Evolutionary conservation across 768 basidiomycete species (phyloP).

Genomic region (Lactarius evosmus): DNA sequence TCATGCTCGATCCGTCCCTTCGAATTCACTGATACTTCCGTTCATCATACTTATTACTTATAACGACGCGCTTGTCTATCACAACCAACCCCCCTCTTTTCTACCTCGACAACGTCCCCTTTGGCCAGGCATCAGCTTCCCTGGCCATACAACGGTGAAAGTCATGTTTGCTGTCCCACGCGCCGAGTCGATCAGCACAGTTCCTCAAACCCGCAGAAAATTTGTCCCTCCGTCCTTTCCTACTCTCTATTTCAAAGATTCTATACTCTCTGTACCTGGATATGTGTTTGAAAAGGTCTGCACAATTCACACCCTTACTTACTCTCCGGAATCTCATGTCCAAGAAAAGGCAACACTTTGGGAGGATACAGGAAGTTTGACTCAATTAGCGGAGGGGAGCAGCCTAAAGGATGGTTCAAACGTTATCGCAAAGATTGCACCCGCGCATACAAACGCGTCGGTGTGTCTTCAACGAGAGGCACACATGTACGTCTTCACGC

Average conservation of each 20-base stretch:
- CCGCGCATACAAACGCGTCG: conserved; percentile 67
- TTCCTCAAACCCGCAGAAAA: conserved; percentile 40
- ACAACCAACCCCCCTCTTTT: background rate
- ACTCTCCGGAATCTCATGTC: background rate
- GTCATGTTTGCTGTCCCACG: conserved; percentile 8
- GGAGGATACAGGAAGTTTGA: conserved; percentile 73
- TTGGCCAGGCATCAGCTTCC: background rate
- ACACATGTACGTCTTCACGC: conserved; percentile 48
- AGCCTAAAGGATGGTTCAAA: conserved; percentile 67
- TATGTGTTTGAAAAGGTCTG: conserved; percentile 68
- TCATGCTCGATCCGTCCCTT: conserved; percentile 21
- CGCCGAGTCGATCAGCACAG: conserved; percentile 1
- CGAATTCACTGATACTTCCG: background rate
- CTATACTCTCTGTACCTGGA: conserved; percentile 61
- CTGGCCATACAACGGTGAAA: conserved; percentile 18
- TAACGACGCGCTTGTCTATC: background rate
- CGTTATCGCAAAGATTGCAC: conserved; percentile 70
- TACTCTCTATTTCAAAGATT: conserved; percentile 53
- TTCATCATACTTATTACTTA: conserved; percentile 14
- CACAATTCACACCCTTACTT: conserved; percentile 11
- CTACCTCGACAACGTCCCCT: background rate
- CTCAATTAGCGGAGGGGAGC: conserved; percentile 62
- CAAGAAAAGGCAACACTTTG: conserved; percentile 52
- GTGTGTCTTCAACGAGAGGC: conserved; percentile 71
- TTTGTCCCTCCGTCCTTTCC: conserved; percentile 56